Conservation (phyloP, 441 rosid species). For the Macaranga tanarius region DNA sequence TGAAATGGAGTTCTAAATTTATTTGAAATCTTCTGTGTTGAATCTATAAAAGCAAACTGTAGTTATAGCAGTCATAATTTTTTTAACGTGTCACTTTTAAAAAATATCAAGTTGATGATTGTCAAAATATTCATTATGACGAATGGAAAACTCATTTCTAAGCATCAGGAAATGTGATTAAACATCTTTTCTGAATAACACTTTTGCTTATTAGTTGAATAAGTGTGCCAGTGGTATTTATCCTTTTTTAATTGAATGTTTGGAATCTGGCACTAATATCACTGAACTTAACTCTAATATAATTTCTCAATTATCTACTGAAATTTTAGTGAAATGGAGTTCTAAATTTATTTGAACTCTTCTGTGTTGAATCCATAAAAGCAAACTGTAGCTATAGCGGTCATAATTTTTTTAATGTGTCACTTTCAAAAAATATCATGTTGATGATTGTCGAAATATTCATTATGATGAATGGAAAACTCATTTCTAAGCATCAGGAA, state of each 20-base stretch:
- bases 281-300: no score
- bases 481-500: background rate
- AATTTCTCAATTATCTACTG: no score
- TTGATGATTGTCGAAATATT: background rate
- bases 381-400: background rate
- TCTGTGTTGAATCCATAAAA: background rate
- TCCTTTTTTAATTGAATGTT: background rate
- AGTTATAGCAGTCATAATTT: background rate
- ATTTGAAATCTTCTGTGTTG: background rate
- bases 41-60: background rate
- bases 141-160: background rate
- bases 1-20: background rate
- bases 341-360: background rate
- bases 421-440: background rate
- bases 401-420: background rate
- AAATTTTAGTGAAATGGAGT: background rate
- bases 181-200: background rate
- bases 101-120: background rate
- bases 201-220: background rate
- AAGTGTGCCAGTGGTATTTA: background rate
- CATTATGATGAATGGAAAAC: background rate
- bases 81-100: background rate
- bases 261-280: background rate
- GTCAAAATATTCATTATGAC: background rate
- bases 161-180: background rate